Evolutionary conservation across 2,329 filamentous ascomycete genomes (phyloP), one percentile per base, ranked within the genome.

Genomic region (Claviceps capensis): DNA sequence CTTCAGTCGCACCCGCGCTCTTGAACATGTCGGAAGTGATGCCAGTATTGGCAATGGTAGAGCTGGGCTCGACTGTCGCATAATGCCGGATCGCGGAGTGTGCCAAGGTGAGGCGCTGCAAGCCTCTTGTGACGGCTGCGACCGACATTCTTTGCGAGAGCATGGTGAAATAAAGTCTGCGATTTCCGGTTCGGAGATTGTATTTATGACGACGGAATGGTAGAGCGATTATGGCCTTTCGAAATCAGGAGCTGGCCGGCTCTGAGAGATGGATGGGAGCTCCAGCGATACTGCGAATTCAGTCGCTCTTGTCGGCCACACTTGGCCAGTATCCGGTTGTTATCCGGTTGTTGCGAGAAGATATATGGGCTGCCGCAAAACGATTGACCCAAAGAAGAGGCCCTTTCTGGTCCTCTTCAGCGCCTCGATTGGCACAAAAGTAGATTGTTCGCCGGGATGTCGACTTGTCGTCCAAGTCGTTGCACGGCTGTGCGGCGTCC

Each of bases 71-170:
- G 41, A 56, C 57, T 23, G 63, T 64, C 37, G 66, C 64, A 58
- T 67, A 69, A 17, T 55, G 58, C 55, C 66, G 63, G 40, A 60
- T 41, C 4, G 60, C 49, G 16, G 62, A 53, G 43, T 59, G 59
- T 49, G 54, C 59, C 38, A 67, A 48, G 16, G 62, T 54, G 17
- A 67, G 56, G 22, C 62, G 60, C 48, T 63, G 60, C 43, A 61
- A 53, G 55, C 61, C 58, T 44, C 61, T 61, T 54, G 63, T 59
- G 30, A 58, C 59, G 47, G 59, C 60, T 26, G 60, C 59, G 8
- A 67, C 53, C 48, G 62, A 59, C 23, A 67, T 50, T 47, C 63
- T 58, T 52, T 59, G 57, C 48, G 63, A 61, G 16, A 69, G 56
- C 66, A 69, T 69, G 17, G 2, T 47, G 30, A 5, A 4, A 22